Evolutionary conservation across 192 early-diverging fungal species (phyloP).

Genomic region (Phycomyces nitens): DNA sequence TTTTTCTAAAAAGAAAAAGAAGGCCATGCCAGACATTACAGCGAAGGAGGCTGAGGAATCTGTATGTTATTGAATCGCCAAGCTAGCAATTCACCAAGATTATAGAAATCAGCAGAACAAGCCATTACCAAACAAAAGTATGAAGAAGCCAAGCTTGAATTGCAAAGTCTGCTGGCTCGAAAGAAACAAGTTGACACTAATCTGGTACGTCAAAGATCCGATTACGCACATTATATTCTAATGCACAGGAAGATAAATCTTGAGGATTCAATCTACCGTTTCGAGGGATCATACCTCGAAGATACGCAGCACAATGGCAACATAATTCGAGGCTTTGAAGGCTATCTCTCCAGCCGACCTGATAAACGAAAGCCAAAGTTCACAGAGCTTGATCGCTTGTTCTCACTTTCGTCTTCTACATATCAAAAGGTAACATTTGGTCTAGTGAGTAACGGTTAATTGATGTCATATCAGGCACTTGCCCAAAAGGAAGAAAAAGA

Average conservation of each 20-base stretch:
- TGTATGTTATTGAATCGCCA: neutral
- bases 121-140: slow-evolving; percentile 46
- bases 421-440: slow-evolving; percentile 36
- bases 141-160: slow-evolving; percentile 74
- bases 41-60: neutral
- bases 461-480: slow-evolving; percentile 16
- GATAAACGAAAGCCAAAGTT: slow-evolving; percentile 66
- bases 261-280: slow-evolving; percentile 78
- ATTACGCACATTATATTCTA: neutral
- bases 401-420: slow-evolving; percentile 63
- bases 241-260: slow-evolving; percentile 46
- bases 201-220: slow-evolving; percentile 44
- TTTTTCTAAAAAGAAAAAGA: no score
- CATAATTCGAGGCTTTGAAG: slow-evolving; percentile 86
- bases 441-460: neutral
- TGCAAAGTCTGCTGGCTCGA: slow-evolving; percentile 65
- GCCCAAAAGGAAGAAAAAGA: slow-evolving; percentile 31
- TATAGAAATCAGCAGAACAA: neutral
- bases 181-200: slow-evolving; percentile 81
- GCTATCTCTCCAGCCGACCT: slow-evolving; percentile 66
- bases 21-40: neutral
- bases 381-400: slow-evolving; percentile 77
- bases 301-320: slow-evolving; percentile 82
- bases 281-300: slow-evolving; percentile 89
- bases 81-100: neutral